These are phyloP conservation scores for Fusarium austroafricanum DNA, from an alignment of 2,329 filamentous ascomycete genomes.

Conservation along the genomic window DNA sequence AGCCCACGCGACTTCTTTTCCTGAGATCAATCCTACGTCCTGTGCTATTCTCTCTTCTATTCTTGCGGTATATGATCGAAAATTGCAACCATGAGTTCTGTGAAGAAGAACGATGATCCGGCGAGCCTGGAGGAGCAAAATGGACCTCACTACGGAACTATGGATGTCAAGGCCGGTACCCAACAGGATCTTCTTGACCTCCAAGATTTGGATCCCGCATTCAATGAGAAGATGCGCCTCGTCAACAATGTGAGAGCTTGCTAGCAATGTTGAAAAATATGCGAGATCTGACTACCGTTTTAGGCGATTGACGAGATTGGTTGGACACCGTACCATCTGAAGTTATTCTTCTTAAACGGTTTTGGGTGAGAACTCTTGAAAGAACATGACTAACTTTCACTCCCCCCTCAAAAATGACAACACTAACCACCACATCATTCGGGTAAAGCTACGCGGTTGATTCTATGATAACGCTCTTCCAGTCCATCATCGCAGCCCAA, in stretches of 20 bases:
- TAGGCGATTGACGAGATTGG: conserved; percentile 69
- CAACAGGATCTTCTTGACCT: neutral
- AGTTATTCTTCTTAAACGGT: conserved; percentile 71
- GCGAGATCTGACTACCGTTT: neutral
- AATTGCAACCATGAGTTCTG: neutral
- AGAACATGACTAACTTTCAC: neutral
- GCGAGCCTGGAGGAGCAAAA: neutral
- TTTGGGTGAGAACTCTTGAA: conserved; percentile 56
- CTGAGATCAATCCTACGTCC: neutral
- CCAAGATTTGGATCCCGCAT: neutral
- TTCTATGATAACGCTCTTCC: conserved; percentile 11
- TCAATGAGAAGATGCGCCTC: conserved; percentile 71
- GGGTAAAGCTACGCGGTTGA: conserved; percentile 21
- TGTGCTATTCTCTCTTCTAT: neutral
- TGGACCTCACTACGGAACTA: neutral
- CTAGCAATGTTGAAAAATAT: too few relatives aligned
- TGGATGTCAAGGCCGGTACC: neutral
- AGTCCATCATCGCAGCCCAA: conserved; percentile 10
- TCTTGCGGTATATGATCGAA: accelerated
- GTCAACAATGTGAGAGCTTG: conserved; percentile 67
- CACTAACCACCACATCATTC: neutral
- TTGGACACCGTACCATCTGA: conserved; percentile 69
- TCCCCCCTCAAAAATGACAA: neutral
- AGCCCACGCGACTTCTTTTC: conserved; percentile 6
- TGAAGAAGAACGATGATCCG: neutral